phyloP scores from a whole-genome alignment of 257 asterid species.

The Penstemon davidsonii region DNA sequence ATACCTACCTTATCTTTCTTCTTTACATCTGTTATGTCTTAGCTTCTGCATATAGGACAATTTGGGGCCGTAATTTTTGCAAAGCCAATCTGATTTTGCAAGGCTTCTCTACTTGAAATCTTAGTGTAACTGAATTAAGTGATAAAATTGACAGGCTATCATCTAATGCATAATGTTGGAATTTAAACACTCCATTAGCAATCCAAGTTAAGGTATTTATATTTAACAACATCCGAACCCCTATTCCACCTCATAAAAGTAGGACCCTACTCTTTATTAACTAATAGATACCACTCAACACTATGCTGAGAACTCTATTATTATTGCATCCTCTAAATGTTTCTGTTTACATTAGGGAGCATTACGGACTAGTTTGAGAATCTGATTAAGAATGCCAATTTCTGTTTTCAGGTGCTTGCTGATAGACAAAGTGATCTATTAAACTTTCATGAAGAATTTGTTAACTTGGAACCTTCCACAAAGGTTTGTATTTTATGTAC shows the following conservation, averaged over 20 bases:
- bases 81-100: not conserved
- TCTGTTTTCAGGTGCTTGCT: slow-evolving; percentile 46
- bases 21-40: too few relatives aligned
- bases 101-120: not conserved
- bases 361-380: not conserved
- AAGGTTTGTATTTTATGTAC: slow-evolving; percentile 40
- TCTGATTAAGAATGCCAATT: not conserved
- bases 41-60: too few relatives aligned
- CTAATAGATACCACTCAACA: not conserved
- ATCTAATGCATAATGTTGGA: not conserved
- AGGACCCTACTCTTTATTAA: not conserved
- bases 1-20: too few relatives aligned
- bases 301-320: not conserved
- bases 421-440: slow-evolving; percentile 39
- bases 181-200: not conserved
- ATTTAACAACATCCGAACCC: not conserved
- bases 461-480: slow-evolving; percentile 55
- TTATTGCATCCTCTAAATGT: not conserved
- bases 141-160: not conserved
- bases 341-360: not conserved
- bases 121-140: not conserved
- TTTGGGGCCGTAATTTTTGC: not conserved
- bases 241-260: not conserved
- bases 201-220: not conserved
- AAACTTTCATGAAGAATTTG: slow-evolving; percentile 47